These are phyloP conservation scores for Populus tremula DNA, from an alignment of 345 rosid genomes.

Conservation along the genomic window DNA sequence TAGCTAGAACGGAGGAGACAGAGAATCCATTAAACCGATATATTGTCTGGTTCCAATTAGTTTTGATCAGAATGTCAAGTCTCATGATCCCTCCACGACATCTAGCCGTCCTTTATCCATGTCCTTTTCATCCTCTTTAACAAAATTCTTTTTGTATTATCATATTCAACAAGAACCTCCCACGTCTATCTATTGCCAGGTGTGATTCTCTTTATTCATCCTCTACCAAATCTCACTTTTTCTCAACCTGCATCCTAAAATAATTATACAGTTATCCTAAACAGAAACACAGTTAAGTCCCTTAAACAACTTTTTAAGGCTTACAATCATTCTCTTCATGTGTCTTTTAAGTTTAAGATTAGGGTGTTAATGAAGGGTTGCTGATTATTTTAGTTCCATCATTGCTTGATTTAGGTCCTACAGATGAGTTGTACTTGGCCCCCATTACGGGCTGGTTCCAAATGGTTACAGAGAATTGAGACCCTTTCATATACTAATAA, in stretches of 20 bases:
- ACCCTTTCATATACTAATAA: conserved; percentile 21
- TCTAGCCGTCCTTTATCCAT: conserved; percentile 5
- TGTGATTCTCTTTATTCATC: conserved; percentile 8
- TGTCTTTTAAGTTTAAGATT: conserved; percentile 16
- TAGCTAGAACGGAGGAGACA: conserved; percentile 14
- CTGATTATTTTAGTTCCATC: conserved; percentile 18
- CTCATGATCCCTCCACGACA: conserved; percentile 16
- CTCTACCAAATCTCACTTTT: conserved; percentile 17
- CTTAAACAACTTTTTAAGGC: background rate
- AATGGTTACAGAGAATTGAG: conserved; percentile 21
- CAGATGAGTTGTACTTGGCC: conserved; percentile 40
- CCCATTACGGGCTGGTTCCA: conserved; percentile 18
- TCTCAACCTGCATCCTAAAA: background rate
- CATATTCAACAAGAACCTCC: conserved; percentile 12
- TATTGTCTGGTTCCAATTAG: conserved; percentile 18
- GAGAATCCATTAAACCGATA: conserved; percentile 15
- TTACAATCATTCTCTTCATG: conserved; percentile 5
- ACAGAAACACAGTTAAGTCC: conserved; percentile 14
- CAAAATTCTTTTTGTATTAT: background rate
- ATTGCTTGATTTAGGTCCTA: background rate
- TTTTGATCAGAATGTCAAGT: conserved; percentile 11
- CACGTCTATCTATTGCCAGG: conserved; percentile 28
- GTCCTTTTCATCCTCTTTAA: background rate
- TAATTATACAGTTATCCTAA: conserved; percentile 5
- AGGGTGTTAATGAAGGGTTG: conserved; percentile 13